Evolutionary conservation across 2,329 filamentous ascomycete species (phyloP).

Genomic region (Trichophyton equinum): DNA sequence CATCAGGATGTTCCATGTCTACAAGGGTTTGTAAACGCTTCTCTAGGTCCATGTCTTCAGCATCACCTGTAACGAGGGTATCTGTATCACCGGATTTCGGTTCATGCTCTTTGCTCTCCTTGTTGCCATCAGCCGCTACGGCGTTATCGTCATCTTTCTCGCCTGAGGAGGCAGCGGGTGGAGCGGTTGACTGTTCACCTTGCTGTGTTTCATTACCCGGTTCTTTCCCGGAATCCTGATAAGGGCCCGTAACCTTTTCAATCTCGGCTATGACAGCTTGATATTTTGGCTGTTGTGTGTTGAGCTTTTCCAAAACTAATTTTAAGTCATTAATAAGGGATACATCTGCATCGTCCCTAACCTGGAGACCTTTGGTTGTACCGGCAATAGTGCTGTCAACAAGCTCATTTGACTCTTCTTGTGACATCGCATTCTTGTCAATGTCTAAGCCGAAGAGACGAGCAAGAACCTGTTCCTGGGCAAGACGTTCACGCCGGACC

Average conservation of each 20-base stretch:
- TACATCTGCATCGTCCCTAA: not conserved
- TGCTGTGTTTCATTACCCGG: not conserved
- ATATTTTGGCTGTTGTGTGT: not conserved
- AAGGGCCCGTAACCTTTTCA: not conserved
- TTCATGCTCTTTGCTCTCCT: not conserved
- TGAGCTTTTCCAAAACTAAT: not conserved
- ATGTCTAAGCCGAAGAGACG: slow-evolving; percentile 14
- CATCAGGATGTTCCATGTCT: slow-evolving; percentile 25
- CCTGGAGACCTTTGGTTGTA: slow-evolving; percentile 11
- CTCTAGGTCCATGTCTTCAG: slow-evolving; percentile 10
- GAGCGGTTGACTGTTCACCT: not conserved
- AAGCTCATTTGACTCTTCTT: slow-evolving; percentile 10
- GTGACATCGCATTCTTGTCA: slow-evolving; percentile 6
- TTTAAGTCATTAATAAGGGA: not conserved
- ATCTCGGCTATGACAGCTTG: not conserved
- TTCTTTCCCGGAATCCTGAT: not conserved
- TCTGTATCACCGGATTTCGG: not conserved
- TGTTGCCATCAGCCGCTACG: slow-evolving; percentile 10
- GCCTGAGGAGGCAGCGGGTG: not conserved
- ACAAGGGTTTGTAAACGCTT: slow-evolving; percentile 14
- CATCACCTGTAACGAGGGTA: not conserved
- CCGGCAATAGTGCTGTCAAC: slow-evolving; percentile 11
- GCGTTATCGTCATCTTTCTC: not conserved
- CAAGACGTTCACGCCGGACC: slow-evolving; percentile 13
- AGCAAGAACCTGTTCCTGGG: slow-evolving; percentile 16